Evolutionary conservation across 768 basidiomycete species (phyloP), one percentile per base, ranked within the genome.

Genomic region (Naganishia vaughanmartiniae): DNA sequence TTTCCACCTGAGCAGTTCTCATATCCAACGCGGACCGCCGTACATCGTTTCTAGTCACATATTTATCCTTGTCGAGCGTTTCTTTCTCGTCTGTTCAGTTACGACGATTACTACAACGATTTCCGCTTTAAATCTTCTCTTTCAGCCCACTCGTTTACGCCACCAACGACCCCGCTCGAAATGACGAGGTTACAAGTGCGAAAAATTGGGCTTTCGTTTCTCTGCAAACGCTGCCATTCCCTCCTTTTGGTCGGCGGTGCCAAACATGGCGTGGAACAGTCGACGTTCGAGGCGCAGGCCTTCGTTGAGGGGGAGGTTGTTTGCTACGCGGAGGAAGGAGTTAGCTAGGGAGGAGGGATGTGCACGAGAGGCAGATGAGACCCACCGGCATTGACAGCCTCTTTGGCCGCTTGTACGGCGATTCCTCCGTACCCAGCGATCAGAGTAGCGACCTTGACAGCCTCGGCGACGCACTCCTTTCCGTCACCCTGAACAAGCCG

Each of bases 201-300:
- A 88, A 83, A 92, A 99, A 28, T 86, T 85, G 19, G 95, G 84
- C 82, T 90, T 90, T 78, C 95, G 86, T 85, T 97, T 99, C 82
- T 96, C 91, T 12, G 88, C 88, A 76, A 99, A 98, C 26, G 95
- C 95, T 28, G 84, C 80, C 95, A 98, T 99, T 24, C 95, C 93
- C 83, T 95, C 93, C 84, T 94, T 94, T 83, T 94, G 93, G 80
- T 95, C 93, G 66, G 89, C 87, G 21, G 96, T 96, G 5, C 93
- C 93, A 76, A 99, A 98, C 70, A 93, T 83, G 48, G 87, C 85
- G 74, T 97, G 90, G 89, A 98, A 98, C 53, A 93, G 83, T 72
- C 92, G 85, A 72, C 93, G 85, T 82, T 98, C 96, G 74, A 92
- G 89, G 70, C 87, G 85, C 74, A 98, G 80, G 0, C 95, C 96